A percentile compares a stretch with the other conserved stretches of the same genome.
phyloP scores from a whole-genome alignment of 139 green algal genomes.

The Micractinium conductrix region DNA sequence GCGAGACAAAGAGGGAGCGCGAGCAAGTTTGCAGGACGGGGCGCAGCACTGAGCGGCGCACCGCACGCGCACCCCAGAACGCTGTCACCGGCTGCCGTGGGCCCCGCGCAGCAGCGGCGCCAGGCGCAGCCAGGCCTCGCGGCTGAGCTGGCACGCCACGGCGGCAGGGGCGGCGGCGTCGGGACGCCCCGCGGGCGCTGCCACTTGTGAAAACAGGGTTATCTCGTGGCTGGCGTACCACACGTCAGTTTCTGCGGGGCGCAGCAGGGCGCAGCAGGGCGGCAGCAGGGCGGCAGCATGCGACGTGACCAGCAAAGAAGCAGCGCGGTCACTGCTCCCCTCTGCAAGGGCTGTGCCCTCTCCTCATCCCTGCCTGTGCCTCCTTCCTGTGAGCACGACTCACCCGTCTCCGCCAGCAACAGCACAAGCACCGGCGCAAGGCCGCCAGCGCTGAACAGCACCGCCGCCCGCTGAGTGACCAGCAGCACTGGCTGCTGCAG shows the following conservation, averaged over 20 bases:
- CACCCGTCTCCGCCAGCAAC: conserved; percentile 15
- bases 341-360: neutral
- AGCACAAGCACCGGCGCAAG: conserved; percentile 22
- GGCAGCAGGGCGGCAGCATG: neutral
- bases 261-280: too few relatives aligned
- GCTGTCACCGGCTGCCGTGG: neutral
- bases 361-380: too few relatives aligned
- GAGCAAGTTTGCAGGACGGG: too few relatives aligned
- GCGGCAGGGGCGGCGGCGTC: neutral
- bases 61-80: too few relatives aligned
- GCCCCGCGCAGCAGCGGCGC: conserved; percentile 18
- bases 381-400: neutral
- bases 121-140: conserved; percentile 11
- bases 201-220: neutral
- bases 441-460: conserved; percentile 15
- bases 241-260: conserved; percentile 5
- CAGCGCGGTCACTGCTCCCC: too few relatives aligned
- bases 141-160: conserved; percentile 13
- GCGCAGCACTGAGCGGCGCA: too few relatives aligned
- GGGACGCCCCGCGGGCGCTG: conserved; percentile 1
- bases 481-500: conserved; percentile 14
- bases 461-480: neutral
- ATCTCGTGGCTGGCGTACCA: conserved; percentile 20
- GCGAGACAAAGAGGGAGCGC: too few relatives aligned
- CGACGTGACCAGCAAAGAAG: neutral